Base-by-base conservation (phyloP, 2,329 filamentous ascomycete genomes). In the Cladophialophora psammophila region DNA sequence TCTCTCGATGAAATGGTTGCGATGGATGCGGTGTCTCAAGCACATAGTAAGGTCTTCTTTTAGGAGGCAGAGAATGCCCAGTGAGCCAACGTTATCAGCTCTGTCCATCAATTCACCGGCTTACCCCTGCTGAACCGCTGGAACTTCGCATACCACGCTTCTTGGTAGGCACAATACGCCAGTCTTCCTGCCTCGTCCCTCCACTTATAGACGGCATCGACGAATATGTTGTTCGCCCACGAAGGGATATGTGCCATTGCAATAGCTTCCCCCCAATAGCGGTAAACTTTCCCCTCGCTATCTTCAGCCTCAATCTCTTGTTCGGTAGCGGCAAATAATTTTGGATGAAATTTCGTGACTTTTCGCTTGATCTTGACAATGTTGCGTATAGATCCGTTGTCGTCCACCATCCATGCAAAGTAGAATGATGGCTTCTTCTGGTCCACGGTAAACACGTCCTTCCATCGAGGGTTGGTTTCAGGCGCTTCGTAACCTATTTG, bases 341-440 rank as follows among this genome's bases (percentile, higher is more conserved):
- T 53, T 5, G 48, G 31, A 15, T 53, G 48, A 5, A 20, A 53
- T 13, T 53, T 20, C 20, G 54, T 57, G 1, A 57, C 54, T 15
- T 36, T 20, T 4, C 54, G 26, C 8, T 15, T 8, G n/a, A 57
- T 20, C 10, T 26, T 8, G 1, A 15, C n/a, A 5, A 38, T 20
- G 31, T 57, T 15, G 1, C 54, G 26, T 4, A 57, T 35, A 26
- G 26, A 26, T 36, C 18, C 35, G 3, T 20, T 4, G 7, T 57
- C 54, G 34, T 15, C 7, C 15, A 57, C 31, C 26, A 57, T 35
- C 54, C 54, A 57, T 1, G 54, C 54, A n/a, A 57, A 57, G 31
- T 35, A 20, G 34, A 57, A 57, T 4, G 26, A 18, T 12, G 54
- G 35, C 54, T 57, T 57, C 9, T n/a, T 15, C 9, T 9, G 10